phyloP scores from a whole-genome alignment of 768 basidiomycete genomes.

The Rubroboletus satanas region DNA sequence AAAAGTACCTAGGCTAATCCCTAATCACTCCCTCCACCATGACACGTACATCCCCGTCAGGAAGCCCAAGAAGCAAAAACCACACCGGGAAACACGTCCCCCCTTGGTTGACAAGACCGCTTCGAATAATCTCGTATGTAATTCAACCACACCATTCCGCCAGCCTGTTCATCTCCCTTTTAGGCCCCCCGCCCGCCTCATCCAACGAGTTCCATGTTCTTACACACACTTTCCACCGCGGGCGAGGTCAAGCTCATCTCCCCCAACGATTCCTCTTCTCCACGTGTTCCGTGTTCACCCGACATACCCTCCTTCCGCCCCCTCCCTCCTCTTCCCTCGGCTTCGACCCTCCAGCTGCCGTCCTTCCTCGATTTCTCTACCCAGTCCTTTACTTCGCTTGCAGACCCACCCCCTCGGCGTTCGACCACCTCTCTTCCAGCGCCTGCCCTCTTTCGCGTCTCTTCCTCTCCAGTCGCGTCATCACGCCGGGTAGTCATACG shows the following conservation, averaged over 20 bases:
- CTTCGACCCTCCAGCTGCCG: constrained; percentile 39
- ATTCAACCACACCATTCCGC: constrained; percentile 2
- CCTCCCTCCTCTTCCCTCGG: constrained; percentile 33
- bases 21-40: constrained; percentile 18
- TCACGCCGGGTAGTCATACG: constrained; percentile 6
- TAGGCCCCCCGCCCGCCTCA: constrained; percentile 9
- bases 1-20: constrained; percentile 29
- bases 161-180: constrained; percentile 14
- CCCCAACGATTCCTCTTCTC: constrained; percentile 14
- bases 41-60: constrained; percentile 17
- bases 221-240: constrained; percentile 4
- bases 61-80: constrained; percentile 24
- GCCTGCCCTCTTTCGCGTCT: constrained; percentile 15
- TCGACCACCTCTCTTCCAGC: constrained; percentile 13
- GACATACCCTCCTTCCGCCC: constrained; percentile 24
- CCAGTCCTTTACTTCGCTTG: constrained; percentile 15
- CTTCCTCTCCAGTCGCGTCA: constrained; percentile 17
- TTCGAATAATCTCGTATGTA: constrained; percentile 29
- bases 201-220: constrained; percentile 18
- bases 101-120: constrained; percentile 34
- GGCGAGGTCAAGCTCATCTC: constrained; percentile 5
- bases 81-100: constrained; percentile 19
- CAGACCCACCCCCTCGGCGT: constrained; percentile 5
- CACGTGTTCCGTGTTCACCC: constrained; percentile 7
- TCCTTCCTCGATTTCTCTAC: constrained; percentile 34